Evolutionary conservation across 345 rosid genomes (phyloP).

Genomic region (Balakata baccata): DNA sequence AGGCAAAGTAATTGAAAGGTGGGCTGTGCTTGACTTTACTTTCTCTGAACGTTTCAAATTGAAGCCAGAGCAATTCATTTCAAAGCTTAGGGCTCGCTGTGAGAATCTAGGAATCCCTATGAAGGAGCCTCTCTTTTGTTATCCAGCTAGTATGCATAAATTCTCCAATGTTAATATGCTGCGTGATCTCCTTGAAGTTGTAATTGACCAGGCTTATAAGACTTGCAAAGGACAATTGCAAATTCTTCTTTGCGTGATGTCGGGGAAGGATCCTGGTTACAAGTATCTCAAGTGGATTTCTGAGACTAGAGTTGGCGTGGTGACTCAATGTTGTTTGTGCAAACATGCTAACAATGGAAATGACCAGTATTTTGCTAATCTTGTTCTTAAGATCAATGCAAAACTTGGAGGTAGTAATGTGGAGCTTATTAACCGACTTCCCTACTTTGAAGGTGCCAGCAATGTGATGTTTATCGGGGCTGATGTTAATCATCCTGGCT

Average conservation of each 20-base stretch:
- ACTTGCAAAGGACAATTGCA: constrained; percentile 39
- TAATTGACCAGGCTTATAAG: constrained; percentile 30
- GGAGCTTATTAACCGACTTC: constrained; percentile 57
- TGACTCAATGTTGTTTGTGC: constrained; percentile 81
- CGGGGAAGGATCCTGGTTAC: constrained; percentile 58
- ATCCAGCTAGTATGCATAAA: constrained; percentile 38
- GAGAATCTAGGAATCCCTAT: constrained; percentile 53
- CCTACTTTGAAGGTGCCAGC: constrained; percentile 39
- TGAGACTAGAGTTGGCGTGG: constrained; percentile 71
- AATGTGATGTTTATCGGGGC: constrained; percentile 86
- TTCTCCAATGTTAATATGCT: constrained; percentile 40
- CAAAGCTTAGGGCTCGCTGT: constrained; percentile 43
- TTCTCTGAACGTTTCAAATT: constrained; percentile 29
- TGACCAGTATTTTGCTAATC: constrained; percentile 72
- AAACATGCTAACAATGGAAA: constrained; percentile 31
- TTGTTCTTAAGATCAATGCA: constrained; percentile 83
- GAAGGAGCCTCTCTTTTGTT: constrained; percentile 40
- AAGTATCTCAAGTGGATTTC: constrained; percentile 78
- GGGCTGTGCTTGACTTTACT: constrained; percentile 80
- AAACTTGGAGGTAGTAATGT: constrained; percentile 94
- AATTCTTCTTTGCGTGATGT: constrained; percentile 73
- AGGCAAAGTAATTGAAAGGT: constrained; percentile 54
- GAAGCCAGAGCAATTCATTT: constrained; percentile 33
- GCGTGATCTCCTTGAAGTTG: constrained; percentile 38
- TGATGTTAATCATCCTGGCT: constrained; percentile 84